Evolutionary conservation across 192 early-diverging fungal species (phyloP).

Genomic region (Podila horticola): DNA sequence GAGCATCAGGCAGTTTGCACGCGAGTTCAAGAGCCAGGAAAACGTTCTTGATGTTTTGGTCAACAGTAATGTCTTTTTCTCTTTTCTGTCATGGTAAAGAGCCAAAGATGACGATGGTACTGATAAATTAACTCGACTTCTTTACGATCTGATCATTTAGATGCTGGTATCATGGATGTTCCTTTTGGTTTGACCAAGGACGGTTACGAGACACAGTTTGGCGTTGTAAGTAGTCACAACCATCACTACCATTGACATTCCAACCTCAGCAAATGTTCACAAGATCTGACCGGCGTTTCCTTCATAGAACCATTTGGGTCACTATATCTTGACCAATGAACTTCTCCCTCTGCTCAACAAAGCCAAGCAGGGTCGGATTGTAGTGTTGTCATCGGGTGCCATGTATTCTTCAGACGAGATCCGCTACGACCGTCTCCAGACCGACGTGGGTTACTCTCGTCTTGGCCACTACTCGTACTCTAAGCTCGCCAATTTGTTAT

Average conservation of each 20-base stretch:
- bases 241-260: neutral
- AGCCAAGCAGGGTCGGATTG: constrained; percentile 55
- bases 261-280: neutral
- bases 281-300: neutral
- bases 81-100: neutral
- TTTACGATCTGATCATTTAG: constrained; percentile 50
- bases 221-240: constrained; percentile 46
- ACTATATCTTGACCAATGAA: constrained; percentile 59
- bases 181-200: constrained; percentile 69
- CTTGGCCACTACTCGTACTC: constrained; percentile 65
- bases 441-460: constrained; percentile 58
- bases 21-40: constrained; percentile 28
- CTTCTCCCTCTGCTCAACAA: constrained; percentile 55
- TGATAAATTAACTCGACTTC: constrained; percentile 1
- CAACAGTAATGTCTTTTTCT: constrained; percentile 21
- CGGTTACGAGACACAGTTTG: constrained; percentile 72
- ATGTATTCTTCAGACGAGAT: constrained; percentile 55
- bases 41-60: constrained; percentile 28
- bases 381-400: constrained; percentile 59
- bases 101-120: neutral
- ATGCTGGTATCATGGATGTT: constrained; percentile 69
- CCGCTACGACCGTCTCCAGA: constrained; percentile 56
- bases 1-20: constrained; percentile 55
- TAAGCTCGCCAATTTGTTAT: constrained; percentile 66
- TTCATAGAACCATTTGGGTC: constrained; percentile 64